Base-by-base conservation (phyloP, 1,139 yeast genomes). In the Sugiyamaella grinbergsii region DNA sequence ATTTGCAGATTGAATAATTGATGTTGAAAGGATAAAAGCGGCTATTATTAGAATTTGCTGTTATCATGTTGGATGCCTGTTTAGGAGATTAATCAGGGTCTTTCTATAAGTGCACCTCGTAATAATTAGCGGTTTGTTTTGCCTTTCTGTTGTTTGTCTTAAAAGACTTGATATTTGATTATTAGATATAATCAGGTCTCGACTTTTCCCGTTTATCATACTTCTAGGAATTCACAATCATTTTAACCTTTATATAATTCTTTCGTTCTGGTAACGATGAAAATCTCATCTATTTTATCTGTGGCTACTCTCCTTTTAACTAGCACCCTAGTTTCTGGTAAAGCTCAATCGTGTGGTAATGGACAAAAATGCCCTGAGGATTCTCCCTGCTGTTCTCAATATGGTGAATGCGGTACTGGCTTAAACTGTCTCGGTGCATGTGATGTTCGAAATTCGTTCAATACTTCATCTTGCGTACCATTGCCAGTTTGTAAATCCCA, bases 331-430 rank as follows among this genome's bases (percentile, higher is more conserved):
- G 36, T 32, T 10, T 39, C 50, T 10, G 50, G n/a, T 18, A 19
- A 26, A 19, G 42, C 56, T 32, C 40, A 43, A 13, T 33, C 52
- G 5, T 86, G 95, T 70, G 76, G 76, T 49, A 65, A 70, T 5
- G 68, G 76, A 13, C 55, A 61, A n/a, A 64, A 70, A 10, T 89
- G 96, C 70, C 96, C 96, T 0, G 78, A 80, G 59, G 76, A 74
- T 40, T 61, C 70, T 49, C 96, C 96, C 42, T 89, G 96, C 65
- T 89, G 96, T 66, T 83, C 90, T 18, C 89, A 83, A 59, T 85
- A 81, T 62, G 95, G 95, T 31, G 74, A 71, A 13, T 89, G 96
- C 75, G 96, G 96, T 50, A 76, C 83, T 13, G 96, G 96, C 1
- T 73, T 82, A 1, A 74, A 78, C 66, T 89, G 96, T 72, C 74